Evolutionary conservation across 176 grass and related monocot species (phyloP).

Genomic region (Carex pumila): DNA sequence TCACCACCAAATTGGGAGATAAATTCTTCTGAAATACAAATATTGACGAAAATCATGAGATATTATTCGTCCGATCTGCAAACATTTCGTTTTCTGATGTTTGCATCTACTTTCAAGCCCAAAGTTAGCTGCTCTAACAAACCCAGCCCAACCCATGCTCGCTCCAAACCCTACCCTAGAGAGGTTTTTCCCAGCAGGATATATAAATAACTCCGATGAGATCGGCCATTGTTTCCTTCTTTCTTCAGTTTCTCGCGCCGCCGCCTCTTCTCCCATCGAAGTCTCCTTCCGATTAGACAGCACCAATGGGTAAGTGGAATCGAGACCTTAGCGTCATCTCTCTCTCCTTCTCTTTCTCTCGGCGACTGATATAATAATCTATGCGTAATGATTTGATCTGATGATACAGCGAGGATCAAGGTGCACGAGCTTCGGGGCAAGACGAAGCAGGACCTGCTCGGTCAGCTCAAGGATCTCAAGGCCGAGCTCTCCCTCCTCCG

Average conservation of each 20-base stretch:
- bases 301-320: conserved; percentile 41
- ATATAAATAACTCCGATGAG: not conserved
- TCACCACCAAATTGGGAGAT: too few species aligned
- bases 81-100: not conserved
- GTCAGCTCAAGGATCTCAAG: conserved; percentile 77
- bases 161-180: not conserved
- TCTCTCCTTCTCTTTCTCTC: not conserved
- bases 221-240: too few species aligned
- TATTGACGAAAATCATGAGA: too few species aligned
- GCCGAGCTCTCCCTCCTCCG: conserved; percentile 82
- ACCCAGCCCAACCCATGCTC: not conserved
- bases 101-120: not conserved
- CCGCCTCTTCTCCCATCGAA: conserved; percentile 16
- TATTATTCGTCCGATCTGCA: too few species aligned
- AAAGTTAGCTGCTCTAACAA: not conserved
- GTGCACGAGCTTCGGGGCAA: conserved; percentile 72
- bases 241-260: conserved; percentile 12
- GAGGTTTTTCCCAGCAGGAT: not conserved
- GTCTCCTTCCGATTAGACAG: not conserved
- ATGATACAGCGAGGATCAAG: conserved; percentile 63
- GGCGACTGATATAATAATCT: too few species aligned
- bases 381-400: not conserved
- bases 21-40: too few species aligned
- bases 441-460: conserved; percentile 54
- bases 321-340: not conserved